Evolutionary conservation across 805 yeast species (phyloP).

Genomic region (Suhomyces faveliae): DNA sequence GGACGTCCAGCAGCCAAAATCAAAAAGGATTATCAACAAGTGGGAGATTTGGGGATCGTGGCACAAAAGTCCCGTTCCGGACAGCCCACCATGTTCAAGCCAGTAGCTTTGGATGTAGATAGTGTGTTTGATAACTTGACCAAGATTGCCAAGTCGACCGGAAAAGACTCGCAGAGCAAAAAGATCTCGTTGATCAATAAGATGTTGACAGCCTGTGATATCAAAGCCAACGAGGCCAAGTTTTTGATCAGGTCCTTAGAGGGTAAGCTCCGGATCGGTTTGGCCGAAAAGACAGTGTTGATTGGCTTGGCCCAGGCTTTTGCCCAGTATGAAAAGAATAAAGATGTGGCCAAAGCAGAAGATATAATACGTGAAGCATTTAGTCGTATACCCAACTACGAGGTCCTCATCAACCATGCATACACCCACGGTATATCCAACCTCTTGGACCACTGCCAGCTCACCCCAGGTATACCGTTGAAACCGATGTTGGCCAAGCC

Average conservation of each 20-base stretch:
- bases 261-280: constrained; percentile 88
- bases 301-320: constrained; percentile 84
- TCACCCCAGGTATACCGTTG: constrained; percentile 90
- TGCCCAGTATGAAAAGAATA: constrained; percentile 56
- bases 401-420: constrained; percentile 65
- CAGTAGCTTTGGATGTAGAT: constrained; percentile 71
- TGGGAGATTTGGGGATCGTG: constrained; percentile 89
- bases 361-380: constrained; percentile 80
- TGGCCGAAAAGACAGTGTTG: constrained; percentile 91
- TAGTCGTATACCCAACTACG: constrained; percentile 89
- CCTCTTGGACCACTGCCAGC: constrained; percentile 62
- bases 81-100: constrained; percentile 93
- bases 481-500: constrained; percentile 99
- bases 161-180: constrained; percentile 75
- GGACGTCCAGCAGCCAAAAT: constrained; percentile 75
- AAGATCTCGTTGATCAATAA: constrained; percentile 79
- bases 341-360: constrained; percentile 62
- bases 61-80: constrained; percentile 80
- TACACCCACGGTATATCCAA: constrained; percentile 65
- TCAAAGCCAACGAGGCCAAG: constrained; percentile 72
- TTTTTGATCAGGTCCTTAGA: constrained; percentile 86
- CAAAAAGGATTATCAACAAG: constrained; percentile 68
- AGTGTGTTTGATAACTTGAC: constrained; percentile 72
- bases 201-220: constrained; percentile 82
- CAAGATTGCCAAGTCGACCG: constrained; percentile 74